Evolutionary conservation across 169 alveolate genomes (phyloP).

Genomic region (Blepharisma undulans): DNA sequence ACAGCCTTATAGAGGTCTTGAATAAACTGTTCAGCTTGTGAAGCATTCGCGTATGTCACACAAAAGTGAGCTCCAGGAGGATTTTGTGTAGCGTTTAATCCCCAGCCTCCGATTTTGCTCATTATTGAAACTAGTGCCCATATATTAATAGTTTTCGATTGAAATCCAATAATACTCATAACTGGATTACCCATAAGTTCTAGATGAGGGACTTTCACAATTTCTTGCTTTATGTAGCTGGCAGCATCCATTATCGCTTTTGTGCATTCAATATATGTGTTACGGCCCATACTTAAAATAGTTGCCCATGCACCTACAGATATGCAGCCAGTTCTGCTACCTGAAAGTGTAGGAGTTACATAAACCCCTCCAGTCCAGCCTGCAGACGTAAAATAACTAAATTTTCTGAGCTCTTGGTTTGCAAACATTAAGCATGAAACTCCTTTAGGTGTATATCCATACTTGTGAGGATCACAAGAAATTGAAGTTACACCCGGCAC

Average conservation of each 20-base stretch:
- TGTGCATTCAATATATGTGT: constrained; percentile 49
- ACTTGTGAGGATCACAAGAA: constrained; percentile 87
- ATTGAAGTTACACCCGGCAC: constrained; percentile 86
- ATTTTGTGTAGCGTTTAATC: constrained; percentile 9
- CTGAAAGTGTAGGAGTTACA: constrained; percentile 69
- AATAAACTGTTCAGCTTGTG: constrained; percentile 30
- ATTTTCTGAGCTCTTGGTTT: constrained; percentile 67
- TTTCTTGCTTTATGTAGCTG: constrained; percentile 34
- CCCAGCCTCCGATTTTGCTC: constrained; percentile 52
- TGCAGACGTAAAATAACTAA: constrained; percentile 57
- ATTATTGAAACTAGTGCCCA: constrained; percentile 43
- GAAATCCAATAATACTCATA: constrained; percentile 61
- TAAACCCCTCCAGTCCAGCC: constrained; percentile 88
- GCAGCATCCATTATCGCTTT: constrained; percentile 51
- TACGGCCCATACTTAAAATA: constrained; percentile 45
- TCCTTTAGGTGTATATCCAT: constrained; percentile 89
- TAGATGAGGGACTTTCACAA: constrained; percentile 45
- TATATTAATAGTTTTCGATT: constrained; percentile 45
- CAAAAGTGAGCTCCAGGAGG: constrained; percentile 59
- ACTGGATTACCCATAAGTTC: constrained; percentile 43
- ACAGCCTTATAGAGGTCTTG: constrained; percentile 42
- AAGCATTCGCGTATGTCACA: constrained; percentile 48
- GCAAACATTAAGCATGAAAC: constrained; percentile 75
- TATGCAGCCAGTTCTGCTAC: constrained; percentile 53
- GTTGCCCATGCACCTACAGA: constrained; percentile 63